These are phyloP conservation scores for Cymbopogon citratus DNA, from an alignment of 176 grass and related monocot species.

Conservation along the genomic window DNA sequence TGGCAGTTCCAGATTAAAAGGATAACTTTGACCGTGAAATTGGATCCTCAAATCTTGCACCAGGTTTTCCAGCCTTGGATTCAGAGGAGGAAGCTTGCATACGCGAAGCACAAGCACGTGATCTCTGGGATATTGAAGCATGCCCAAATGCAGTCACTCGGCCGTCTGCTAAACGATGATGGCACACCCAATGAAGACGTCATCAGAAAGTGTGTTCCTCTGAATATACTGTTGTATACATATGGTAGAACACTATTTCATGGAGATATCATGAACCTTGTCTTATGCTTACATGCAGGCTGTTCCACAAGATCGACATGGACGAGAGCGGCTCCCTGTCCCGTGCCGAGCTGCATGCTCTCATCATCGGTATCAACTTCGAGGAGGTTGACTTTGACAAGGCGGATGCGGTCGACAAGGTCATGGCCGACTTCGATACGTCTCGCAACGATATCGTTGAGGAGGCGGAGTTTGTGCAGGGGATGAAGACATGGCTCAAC, in stretches of 20 bases:
- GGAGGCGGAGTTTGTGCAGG: slow-evolving; percentile 57
- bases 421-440: slow-evolving; percentile 72
- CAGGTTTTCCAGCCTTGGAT: slow-evolving; percentile 98
- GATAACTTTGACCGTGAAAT: slow-evolving; percentile 19
- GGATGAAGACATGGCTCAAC: slow-evolving; percentile 65
- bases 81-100: slow-evolving; percentile 82
- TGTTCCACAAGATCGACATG: slow-evolving; percentile 65
- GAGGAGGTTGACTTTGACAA: slow-evolving; percentile 58
- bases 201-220: slow-evolving; percentile 51
- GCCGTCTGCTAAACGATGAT: slow-evolving; percentile 44
- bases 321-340: slow-evolving; percentile 43
- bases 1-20: not conserved
- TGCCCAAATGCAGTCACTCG: slow-evolving; percentile 44
- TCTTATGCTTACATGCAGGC: slow-evolving; percentile 33
- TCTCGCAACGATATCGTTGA: slow-evolving; percentile 42
- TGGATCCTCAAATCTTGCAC: slow-evolving; percentile 8
- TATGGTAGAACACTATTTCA: not conserved
- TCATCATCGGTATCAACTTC: slow-evolving; percentile 60
- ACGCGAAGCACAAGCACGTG: slow-evolving; percentile 87
- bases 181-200: slow-evolving; percentile 51
- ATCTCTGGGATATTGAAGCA: slow-evolving; percentile 87
- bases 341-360: slow-evolving; percentile 56
- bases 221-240: not conserved
- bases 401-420: slow-evolving; percentile 34
- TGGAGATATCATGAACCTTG: slow-evolving; percentile 14